Conservation (phyloP, 306 rosid species). For the Dryas octopetala region DNA sequence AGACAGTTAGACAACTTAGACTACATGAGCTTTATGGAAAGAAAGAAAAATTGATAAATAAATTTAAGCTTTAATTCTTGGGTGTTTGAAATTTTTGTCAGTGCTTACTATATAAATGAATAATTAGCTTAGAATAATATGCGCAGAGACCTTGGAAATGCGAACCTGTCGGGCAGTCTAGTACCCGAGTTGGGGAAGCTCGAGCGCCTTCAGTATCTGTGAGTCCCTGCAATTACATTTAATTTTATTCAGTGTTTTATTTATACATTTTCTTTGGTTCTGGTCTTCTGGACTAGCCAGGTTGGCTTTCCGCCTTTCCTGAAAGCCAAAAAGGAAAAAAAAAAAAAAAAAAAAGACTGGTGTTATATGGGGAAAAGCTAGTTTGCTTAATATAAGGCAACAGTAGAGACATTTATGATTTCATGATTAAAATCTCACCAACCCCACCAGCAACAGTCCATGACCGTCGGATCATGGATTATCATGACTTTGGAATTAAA, state of each 20-base stretch:
- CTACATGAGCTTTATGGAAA: no score
- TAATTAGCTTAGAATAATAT: background rate
- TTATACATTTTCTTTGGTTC: background rate
- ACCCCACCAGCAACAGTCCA: slow-evolving; percentile 23
- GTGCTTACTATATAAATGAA: background rate
- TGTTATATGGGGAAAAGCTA: background rate
- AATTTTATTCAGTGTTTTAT: background rate
- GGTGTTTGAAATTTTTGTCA: background rate
- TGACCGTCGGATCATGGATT: background rate
- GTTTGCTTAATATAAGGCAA: background rate
- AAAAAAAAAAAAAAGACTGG: no score
- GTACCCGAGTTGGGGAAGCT: slow-evolving; percentile 75
- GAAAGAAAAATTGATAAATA: no score
- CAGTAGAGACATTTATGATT: background rate
- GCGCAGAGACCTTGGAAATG: slow-evolving; percentile 84
- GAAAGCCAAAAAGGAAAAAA: no score
- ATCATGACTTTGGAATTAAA: slow-evolving; percentile 3
- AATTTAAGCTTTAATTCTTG: background rate
- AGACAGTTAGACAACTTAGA: no score
- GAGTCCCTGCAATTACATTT: slow-evolving; percentile 27
- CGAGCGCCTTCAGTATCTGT: slow-evolving; percentile 74
- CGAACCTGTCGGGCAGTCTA: slow-evolving; percentile 68
- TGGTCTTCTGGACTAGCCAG: background rate
- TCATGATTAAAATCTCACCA: slow-evolving; percentile 12
- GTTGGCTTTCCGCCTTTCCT: no score